Conservation (phyloP, 2,329 filamentous ascomycete genomes). For the Epichloe baconii region DNA sequence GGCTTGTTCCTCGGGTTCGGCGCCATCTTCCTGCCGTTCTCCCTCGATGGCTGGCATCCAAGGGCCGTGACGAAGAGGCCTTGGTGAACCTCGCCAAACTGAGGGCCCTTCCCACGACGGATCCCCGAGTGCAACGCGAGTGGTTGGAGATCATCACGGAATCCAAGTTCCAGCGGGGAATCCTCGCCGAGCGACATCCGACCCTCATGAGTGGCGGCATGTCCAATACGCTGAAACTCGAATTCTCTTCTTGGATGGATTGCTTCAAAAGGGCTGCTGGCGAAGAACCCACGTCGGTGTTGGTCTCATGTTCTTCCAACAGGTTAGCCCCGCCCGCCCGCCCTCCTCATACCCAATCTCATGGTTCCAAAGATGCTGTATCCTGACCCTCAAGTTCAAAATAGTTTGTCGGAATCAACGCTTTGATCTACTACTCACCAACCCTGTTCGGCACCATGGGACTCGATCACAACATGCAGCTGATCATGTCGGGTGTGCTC, state of each 20-base stretch:
- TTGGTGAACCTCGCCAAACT: slow-evolving; percentile 12
- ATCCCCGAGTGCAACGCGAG: slow-evolving; percentile 12
- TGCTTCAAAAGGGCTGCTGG: slow-evolving; percentile 37
- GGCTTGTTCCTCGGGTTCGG: slow-evolving; percentile 13
- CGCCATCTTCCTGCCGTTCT: slow-evolving; percentile 14
- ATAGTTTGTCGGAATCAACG: slow-evolving; percentile 21
- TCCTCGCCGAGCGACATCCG: slow-evolving; percentile 20
- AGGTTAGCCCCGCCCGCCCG: slow-evolving; percentile 20
- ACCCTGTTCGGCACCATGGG: slow-evolving; percentile 44
- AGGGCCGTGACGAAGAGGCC: slow-evolving; percentile 14
- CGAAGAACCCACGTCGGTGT: slow-evolving; percentile 31
- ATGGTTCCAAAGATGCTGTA: not conserved
- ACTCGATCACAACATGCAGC: slow-evolving; percentile 22
- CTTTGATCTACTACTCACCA: slow-evolving; percentile 44
- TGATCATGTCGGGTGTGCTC: slow-evolving; percentile 20
- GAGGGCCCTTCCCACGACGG: slow-evolving; percentile 10
- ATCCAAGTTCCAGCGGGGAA: slow-evolving; percentile 12
- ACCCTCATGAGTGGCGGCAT: slow-evolving; percentile 21
- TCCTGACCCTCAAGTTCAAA: not conserved
- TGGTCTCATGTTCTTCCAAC: slow-evolving; percentile 44
- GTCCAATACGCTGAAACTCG: slow-evolving; percentile 27
- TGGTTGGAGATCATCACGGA: slow-evolving; percentile 16
- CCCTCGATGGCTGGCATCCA: slow-evolving; percentile 15
- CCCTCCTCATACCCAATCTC: not conserved
- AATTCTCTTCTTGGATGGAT: slow-evolving; percentile 34